Evolutionary conservation across 768 basidiomycete species (phyloP).

Genomic region (Harrya chromipes): DNA sequence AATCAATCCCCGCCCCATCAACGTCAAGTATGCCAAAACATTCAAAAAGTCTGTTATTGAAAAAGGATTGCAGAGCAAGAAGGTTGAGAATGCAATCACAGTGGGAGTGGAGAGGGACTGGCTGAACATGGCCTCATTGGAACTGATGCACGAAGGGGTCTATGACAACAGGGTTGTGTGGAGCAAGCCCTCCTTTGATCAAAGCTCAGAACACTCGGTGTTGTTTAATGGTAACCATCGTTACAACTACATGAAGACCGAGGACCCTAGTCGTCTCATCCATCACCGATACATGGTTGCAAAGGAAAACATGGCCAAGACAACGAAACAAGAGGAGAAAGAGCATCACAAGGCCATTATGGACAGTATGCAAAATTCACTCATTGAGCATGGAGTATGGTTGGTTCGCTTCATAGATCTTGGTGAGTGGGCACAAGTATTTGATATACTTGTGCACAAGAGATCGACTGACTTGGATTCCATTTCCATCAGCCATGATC

Average conservation of each 20-base stretch:
- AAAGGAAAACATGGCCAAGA: background rate
- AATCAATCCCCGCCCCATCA: background rate
- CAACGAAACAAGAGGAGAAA: background rate
- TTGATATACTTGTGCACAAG: too few relatives aligned
- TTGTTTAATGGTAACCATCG: background rate
- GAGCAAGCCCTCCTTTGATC: background rate
- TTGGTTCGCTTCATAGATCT: background rate
- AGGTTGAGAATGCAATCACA: background rate
- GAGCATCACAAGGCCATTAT: background rate
- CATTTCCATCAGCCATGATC: too few relatives aligned
- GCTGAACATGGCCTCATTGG: background rate
- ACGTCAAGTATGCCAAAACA: background rate
- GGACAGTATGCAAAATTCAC: background rate
- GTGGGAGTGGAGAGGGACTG: background rate
- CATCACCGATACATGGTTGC: background rate
- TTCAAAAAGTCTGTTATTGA: background rate
- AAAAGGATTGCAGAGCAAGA: background rate
- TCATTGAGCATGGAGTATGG: background rate
- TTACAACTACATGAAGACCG: background rate
- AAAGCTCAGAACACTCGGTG: background rate
- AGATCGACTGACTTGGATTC: too few relatives aligned
- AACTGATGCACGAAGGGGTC: background rate
- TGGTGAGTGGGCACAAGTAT: background rate
- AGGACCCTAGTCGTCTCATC: too few relatives aligned
- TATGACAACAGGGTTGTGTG: background rate